Evolutionary conservation across 2,329 filamentous ascomycete genomes (phyloP), one percentile per base, ranked within the genome.

Genomic region (Decorospora gaudefroyi): DNA sequence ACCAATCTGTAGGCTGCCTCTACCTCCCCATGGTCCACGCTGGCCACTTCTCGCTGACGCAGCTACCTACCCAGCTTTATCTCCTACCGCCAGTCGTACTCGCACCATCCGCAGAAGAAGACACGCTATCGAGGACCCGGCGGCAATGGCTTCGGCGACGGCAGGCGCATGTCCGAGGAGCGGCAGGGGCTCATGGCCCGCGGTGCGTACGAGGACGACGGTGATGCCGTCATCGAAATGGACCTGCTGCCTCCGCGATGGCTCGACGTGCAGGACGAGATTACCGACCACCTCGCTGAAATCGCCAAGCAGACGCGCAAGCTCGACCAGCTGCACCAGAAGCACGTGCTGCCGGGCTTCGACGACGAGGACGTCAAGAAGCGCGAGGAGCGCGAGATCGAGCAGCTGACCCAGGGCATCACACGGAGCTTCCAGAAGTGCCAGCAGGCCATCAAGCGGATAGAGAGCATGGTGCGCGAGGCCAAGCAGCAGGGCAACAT

Each of bases 81-180:
- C 71, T 97, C 93, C 73, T 99, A 97, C 79, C 91, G 93, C 66
- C 93, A 99, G 77, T 97, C 92, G 64, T 97, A 96, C 74, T 84
- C 90, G 63, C 93, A 97, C 73, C 91, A 96, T 70, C 93, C 93
- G 40, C 82, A 85, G 49, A 91, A 95, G 75, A 90, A 90, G 74
- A 90, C 84, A 57, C 85, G 85, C 62, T 71, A 74, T 64, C 69
- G 64, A 42, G 70, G 76, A 43, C 72, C 80, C 43, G 72, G 77
- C 51, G 80, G 81, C 61, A 77, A 81, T 68, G 80, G 76, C 51
- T 80, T 72, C 55, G 68, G 67, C 65, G 73, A 74, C 50, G 56
- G 61, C 59, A 62, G 76, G 44, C 59, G 65, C 42, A 61, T 73
- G 37, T 74, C 77, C 29, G 82, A 85, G 62, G 86, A 89, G 72